Base-by-base conservation (phyloP, 495 filamentous ascomycete genomes). In the Talaromyces stipitatus region DNA sequence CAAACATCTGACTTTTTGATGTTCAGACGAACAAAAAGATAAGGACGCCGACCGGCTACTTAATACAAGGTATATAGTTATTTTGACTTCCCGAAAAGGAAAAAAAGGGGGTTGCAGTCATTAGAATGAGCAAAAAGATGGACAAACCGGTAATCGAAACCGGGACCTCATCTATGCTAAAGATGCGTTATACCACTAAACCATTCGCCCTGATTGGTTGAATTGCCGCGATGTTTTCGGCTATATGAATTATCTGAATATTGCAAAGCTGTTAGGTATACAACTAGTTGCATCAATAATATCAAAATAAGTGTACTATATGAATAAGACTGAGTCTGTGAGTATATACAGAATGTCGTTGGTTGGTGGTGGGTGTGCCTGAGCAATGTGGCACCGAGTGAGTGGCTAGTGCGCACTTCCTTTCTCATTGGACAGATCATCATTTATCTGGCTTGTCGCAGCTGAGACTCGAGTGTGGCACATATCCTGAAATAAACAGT, bases 1-100 rank as follows among this genome's bases (percentile, higher is more conserved):
- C 65, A 67, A 74, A 41, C 36, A 41, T 41, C 36, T 18, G 9
- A 29, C 28, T 9, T 41, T n/a, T n/a, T n/a, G n/a, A n/a, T 8
- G 36, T 8, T 16, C n/a, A 38, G 33, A 38, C 33, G 33, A 38
- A 16, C 33, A 18, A 16, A n/a, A n/a, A n/a, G n/a, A n/a, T n/a
- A n/a, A n/a, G n/a, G n/a, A n/a, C n/a, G n/a, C n/a, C n/a, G n/a
- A n/a, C n/a, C n/a, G n/a, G n/a, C n/a, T n/a, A n/a, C n/a, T n/a
- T n/a, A n/a, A n/a, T n/a, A n/a, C n/a, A 41, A 41, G 33, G 48
- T 51, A 20, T 48, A 8, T 23, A 29, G 18, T 18, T 12, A 18
- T 36, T 27, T 16, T 54, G 14, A 2, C 23, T 3, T 5, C n/a
- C n/a, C 12, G n/a, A 20, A 22, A 29, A 4, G 16, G 12, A 8